phyloP scores from a whole-genome alignment of 352 stramenopile species.

The Pythium graminicola region DNA sequence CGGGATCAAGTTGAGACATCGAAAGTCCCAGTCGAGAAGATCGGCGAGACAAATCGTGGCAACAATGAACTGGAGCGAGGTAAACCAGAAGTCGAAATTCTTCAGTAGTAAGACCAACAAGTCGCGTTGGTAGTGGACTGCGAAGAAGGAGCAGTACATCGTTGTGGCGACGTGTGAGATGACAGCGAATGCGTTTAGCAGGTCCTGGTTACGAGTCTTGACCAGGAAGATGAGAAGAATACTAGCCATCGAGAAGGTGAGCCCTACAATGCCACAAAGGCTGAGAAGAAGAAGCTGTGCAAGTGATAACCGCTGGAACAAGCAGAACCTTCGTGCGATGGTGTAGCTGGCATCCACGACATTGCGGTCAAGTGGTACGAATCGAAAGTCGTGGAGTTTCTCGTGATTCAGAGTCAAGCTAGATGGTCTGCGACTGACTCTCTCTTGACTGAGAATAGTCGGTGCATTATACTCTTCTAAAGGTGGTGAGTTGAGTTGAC shows the following conservation, averaged over 20 bases:
- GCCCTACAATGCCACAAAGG: constrained; percentile 4
- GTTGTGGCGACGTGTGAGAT: constrained; percentile 2
- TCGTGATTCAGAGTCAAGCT: background rate
- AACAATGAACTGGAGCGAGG: constrained; percentile 11
- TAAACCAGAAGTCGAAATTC: constrained; percentile 23
- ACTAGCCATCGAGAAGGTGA: background rate
- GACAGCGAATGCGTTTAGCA: background rate
- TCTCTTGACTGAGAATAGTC: background rate
- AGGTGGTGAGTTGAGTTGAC: no score
- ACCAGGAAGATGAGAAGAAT: constrained; percentile 1
- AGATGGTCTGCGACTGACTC: background rate
- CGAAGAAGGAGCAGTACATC: constrained; percentile 4
- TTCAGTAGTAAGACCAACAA: constrained; percentile 2
- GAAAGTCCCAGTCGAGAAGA: constrained; percentile 18
- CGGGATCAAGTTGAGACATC: constrained; percentile 10
- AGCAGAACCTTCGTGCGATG: background rate
- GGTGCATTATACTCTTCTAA: background rate
- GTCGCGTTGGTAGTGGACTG: constrained; percentile 13
- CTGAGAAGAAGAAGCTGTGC: background rate
- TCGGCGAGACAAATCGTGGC: constrained; percentile 16
- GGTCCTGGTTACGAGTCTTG: background rate
- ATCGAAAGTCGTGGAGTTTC: constrained; percentile 5
- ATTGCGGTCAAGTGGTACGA: constrained; percentile 8
- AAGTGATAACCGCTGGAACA: background rate
- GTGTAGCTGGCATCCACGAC: constrained; percentile 9